These are phyloP conservation scores for Diaporthe australafricana DNA, from an alignment of 2,329 filamentous ascomycete species.

Conservation along the genomic window DNA sequence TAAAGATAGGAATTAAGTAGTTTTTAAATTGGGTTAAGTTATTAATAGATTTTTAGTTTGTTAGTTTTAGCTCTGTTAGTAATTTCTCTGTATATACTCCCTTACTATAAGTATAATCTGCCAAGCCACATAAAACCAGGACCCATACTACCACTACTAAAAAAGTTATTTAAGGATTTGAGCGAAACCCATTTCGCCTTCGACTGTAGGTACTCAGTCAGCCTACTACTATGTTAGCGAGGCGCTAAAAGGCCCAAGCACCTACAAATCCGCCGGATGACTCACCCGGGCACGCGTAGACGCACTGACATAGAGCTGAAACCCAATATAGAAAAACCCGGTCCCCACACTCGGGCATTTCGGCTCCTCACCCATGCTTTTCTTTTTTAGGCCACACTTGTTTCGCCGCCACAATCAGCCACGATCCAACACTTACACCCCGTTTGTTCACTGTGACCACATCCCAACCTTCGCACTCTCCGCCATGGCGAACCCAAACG, in stretches of 20 bases:
- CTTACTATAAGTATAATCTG: too few species aligned
- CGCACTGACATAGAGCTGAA: neutral
- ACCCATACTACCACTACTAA: too few species aligned
- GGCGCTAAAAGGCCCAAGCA: neutral
- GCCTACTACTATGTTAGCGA: neutral
- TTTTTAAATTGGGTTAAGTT: too few species aligned
- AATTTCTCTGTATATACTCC: too few species aligned
- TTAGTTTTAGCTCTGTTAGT: too few species aligned
- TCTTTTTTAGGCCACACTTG: neutral
- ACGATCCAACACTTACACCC: neutral
- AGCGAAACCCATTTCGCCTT: too few species aligned
- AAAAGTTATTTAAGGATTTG: too few species aligned
- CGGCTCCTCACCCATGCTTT: neutral
- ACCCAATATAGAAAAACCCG: neutral
- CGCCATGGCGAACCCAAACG: neutral
- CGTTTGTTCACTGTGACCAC: neutral
- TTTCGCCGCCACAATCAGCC: neutral
- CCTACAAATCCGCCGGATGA: conserved; percentile 1
- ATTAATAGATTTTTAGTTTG: too few species aligned
- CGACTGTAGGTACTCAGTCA: too few species aligned
- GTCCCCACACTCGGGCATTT: neutral
- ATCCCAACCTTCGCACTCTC: neutral
- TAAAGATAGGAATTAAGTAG: too few species aligned
- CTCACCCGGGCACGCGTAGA: neutral
- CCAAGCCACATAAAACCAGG: too few species aligned